Evolutionary conservation across 345 rosid genomes (phyloP).

Genomic region (Populus pruinosa): DNA sequence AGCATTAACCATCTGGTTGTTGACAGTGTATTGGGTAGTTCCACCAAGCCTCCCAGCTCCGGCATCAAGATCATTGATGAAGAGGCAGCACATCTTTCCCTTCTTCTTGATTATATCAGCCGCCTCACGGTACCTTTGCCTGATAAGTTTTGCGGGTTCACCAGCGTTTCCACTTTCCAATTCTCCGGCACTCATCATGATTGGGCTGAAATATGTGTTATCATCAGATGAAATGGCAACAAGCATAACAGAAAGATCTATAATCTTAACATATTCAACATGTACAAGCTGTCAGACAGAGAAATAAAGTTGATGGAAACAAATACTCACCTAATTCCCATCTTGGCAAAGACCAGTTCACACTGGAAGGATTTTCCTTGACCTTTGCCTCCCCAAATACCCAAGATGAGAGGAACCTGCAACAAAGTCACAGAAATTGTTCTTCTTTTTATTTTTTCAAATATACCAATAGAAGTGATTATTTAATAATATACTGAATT

Average conservation of each 20-base stretch:
- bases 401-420: constrained; percentile 93
- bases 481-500: neutral
- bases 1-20: constrained; percentile 99
- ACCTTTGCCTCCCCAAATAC: constrained; percentile 99
- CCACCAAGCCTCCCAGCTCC: constrained; percentile 97
- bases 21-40: constrained; percentile 93
- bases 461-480: neutral
- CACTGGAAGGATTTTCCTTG: constrained; percentile 99
- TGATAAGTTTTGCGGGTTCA: constrained; percentile 91
- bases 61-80: constrained; percentile 98
- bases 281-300: neutral
- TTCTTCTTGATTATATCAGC: constrained; percentile 85
- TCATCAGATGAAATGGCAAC: neutral
- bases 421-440: neutral
- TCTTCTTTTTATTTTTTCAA: neutral
- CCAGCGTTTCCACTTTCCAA: constrained; percentile 97
- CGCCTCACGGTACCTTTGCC: constrained; percentile 98
- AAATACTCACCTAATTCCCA: constrained; percentile 87
- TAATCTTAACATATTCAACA: neutral
- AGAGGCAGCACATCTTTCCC: constrained; percentile 91
- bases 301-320: neutral
- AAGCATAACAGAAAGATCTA: neutral
- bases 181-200: constrained; percentile 99
- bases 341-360: constrained; percentile 96
- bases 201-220: constrained; percentile 54